These are phyloP conservation scores for Malus asiatica DNA, from an alignment of 306 rosid genomes.

Conservation along the genomic window DNA sequence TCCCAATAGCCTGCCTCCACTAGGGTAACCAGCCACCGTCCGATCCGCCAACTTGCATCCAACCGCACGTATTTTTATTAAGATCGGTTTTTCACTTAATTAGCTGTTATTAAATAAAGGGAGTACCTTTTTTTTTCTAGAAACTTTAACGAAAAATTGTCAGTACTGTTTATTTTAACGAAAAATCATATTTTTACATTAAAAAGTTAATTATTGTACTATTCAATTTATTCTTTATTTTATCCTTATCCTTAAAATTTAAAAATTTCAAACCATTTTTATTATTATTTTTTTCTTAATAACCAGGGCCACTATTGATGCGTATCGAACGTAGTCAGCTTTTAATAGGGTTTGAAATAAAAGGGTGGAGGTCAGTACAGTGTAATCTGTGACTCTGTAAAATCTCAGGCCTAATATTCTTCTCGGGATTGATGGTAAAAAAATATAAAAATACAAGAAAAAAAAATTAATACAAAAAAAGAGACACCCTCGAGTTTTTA, in stretches of 20 bases:
- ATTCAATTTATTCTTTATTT: rapidly evolving
- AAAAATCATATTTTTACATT: too few relatives aligned
- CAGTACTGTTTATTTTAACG: too few relatives aligned
- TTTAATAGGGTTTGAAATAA: constrained; percentile 36
- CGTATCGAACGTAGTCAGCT: constrained; percentile 47
- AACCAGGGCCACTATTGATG: not conserved
- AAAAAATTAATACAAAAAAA: not conserved
- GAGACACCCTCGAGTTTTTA: constrained; percentile 26
- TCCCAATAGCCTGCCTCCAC: constrained; percentile 45
- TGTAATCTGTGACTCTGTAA: constrained; percentile 30
- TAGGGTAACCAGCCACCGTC: constrained; percentile 55
- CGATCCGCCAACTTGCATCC: constrained; percentile 64
- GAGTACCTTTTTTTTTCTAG: not conserved
- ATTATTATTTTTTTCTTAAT: not conserved
- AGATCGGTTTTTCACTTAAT: not conserved
- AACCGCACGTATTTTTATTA: constrained; percentile 45
- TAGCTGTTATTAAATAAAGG: not conserved
- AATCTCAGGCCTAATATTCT: constrained; percentile 82
- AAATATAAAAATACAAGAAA: not conserved
- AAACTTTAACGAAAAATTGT: too few relatives aligned
- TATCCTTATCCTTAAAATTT: too few relatives aligned
- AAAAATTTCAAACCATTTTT: rapidly evolving
- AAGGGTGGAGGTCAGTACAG: constrained; percentile 10
- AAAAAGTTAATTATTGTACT: too few relatives aligned
- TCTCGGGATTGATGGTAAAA: constrained; percentile 82